phyloP scores from a whole-genome alignment of 2,329 filamentous ascomycete genomes.

The Camptophora hylomeconis region DNA sequence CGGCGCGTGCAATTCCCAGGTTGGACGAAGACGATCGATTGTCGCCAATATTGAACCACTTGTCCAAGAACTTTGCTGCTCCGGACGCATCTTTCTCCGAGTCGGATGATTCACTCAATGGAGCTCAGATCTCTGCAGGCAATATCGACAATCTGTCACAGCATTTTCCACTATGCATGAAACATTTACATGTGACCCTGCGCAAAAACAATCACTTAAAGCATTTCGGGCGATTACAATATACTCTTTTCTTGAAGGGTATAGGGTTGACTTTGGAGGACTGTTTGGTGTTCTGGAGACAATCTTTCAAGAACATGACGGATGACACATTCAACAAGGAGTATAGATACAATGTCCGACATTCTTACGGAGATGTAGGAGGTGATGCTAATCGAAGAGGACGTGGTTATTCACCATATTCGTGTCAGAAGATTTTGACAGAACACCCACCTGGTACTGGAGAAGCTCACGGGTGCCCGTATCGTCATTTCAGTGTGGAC shows the following conservation, averaged over 20 bases:
- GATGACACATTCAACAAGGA: constrained; percentile 97
- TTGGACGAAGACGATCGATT: constrained; percentile 94
- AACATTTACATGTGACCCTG: constrained; percentile 71
- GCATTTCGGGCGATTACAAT: constrained; percentile 85
- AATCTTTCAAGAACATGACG: constrained; percentile 69
- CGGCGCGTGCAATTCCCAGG: constrained; percentile 77
- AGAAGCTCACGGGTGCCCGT: constrained; percentile 91
- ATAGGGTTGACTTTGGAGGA: constrained; percentile 89
- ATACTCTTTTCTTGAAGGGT: constrained; percentile 91
- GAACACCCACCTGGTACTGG: constrained; percentile 78
- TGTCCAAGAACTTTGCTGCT: constrained; percentile 92
- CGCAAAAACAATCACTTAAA: constrained; percentile 84
- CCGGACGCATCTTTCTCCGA: constrained; percentile 72
- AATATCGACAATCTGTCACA: constrained; percentile 68
- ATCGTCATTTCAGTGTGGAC: constrained; percentile 79
- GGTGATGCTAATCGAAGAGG: constrained; percentile 80
- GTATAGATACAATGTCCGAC: constrained; percentile 94
- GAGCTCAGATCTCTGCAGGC: constrained; percentile 61
- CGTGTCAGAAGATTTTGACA: constrained; percentile 86
- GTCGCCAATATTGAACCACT: constrained; percentile 58
- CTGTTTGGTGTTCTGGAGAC: constrained; percentile 81
- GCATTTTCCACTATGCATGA: constrained; percentile 90
- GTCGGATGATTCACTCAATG: constrained; percentile 50
- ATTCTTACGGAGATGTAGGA: constrained; percentile 87
- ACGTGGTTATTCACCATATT: constrained; percentile 78